A percentile compares a stretch with the other conserved stretches of the same genome.
Conservation (phyloP, 768 basidiomycete genomes). For the Brasilioporus rufonigricans region DNA sequence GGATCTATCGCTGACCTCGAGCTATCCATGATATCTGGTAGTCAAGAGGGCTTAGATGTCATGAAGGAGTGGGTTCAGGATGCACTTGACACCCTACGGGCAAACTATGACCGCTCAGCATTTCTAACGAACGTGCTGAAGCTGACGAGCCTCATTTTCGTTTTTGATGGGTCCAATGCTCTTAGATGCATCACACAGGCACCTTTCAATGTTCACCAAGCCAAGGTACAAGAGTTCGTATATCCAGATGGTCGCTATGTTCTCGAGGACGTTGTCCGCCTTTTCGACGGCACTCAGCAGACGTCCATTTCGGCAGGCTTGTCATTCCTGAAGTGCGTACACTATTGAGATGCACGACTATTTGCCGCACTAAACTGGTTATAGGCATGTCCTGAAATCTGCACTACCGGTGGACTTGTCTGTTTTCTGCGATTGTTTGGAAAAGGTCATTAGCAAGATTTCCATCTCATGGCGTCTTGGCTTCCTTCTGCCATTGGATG, state of each 20-base stretch:
- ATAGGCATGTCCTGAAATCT: constrained; percentile 12
- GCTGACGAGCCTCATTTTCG: too few relatives aligned
- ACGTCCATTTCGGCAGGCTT: constrained; percentile 36
- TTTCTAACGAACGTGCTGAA: too few relatives aligned
- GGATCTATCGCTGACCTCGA: too few relatives aligned
- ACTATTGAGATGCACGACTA: background rate
- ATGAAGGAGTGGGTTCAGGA: too few relatives aligned
- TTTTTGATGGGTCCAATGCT: constrained; percentile 38
- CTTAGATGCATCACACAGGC: too few relatives aligned
- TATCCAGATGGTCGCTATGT: too few relatives aligned
- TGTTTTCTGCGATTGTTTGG: too few relatives aligned
- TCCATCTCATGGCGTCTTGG: constrained; percentile 27
- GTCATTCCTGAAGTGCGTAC: constrained; percentile 37
- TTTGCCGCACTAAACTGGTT: constrained; percentile 29
- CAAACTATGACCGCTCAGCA: too few relatives aligned
- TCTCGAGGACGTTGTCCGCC: constrained; percentile 33
- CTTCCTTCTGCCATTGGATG: constrained; percentile 33
- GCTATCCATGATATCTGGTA: too few relatives aligned
- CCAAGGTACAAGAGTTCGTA: constrained; percentile 5
- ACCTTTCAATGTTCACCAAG: constrained; percentile 17
- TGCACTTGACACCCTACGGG: too few relatives aligned
- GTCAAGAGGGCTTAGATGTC: too few relatives aligned
- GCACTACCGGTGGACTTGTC: constrained; percentile 43
- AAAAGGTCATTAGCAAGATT: too few relatives aligned
- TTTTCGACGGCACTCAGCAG: constrained; percentile 26